A percentile compares a stretch with the other conserved stretches of the same genome.
Conservation (phyloP, 305 asterid species). For the Withania somnifera region DNA sequence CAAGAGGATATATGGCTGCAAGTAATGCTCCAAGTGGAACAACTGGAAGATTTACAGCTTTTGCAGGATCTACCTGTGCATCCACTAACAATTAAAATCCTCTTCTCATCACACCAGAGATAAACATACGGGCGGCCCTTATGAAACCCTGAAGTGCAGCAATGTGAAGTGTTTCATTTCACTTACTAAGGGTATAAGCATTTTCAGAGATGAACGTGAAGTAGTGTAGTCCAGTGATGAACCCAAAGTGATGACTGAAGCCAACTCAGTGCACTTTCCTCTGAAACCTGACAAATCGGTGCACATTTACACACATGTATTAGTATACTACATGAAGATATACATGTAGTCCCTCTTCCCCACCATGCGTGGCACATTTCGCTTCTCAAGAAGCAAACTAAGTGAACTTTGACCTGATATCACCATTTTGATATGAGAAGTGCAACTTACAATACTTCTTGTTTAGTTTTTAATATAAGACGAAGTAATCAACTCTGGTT, state of each 20-base stretch:
- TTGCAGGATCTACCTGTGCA: constrained; percentile 87
- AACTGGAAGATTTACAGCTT: constrained; percentile 81
- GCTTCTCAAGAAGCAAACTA: neutral
- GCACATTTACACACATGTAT: neutral
- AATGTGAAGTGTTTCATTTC: neutral
- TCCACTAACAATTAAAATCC: neutral
- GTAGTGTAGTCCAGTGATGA: constrained; percentile 83
- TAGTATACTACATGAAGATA: neutral
- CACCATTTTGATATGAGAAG: neutral
- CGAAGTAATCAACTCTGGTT: neutral
- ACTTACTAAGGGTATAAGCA: constrained; percentile 77
- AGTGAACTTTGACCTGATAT: neutral
- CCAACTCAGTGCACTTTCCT: constrained; percentile 67
- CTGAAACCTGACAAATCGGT: constrained; percentile 28
- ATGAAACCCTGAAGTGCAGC: neutral
- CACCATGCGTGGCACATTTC: neutral
- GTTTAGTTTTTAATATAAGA: neutral
- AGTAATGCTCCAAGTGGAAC: constrained; percentile 83
- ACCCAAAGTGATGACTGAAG: constrained; percentile 72
- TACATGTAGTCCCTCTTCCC: neutral
- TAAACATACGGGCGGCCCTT: neutral
- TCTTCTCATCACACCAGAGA: constrained; percentile 6
- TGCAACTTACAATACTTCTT: neutral
- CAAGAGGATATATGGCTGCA: constrained; percentile 78
- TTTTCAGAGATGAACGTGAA: constrained; percentile 68